Base-by-base conservation (phyloP, 1,139 yeast species). In the Starmera stellimalicola region DNA sequence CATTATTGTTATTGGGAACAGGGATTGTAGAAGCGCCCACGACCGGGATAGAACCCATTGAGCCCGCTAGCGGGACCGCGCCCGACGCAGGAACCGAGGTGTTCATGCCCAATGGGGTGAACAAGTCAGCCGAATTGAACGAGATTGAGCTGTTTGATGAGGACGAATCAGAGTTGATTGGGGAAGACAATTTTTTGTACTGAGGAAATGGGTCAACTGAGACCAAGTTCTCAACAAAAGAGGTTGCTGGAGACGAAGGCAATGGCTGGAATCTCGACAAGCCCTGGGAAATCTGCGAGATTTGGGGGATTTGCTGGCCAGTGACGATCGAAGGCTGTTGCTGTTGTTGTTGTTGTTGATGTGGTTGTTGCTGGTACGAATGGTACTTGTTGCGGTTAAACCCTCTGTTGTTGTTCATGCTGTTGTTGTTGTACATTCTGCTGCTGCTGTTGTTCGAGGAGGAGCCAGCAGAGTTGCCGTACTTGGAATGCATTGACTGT, bases 161-260 rank as follows among this genome's bases (percentile, higher is more conserved):
- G 3, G 38, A 37, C 8, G 42, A 41, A 17, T 43, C 42, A 17
- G 49, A 44, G n/a, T 47, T 43, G 24, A 44, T 41, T 6, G 51
- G 44, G 2, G 48, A 40, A 5, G 50, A 46, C 33, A 48, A 28
- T 30, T 37, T 46, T 19, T 27, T 9, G n/a, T 27, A n/a, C 7
- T 30, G 44, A 29, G 7, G 34, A 26, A 35, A 35, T 4, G 35
- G 35, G 22, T 33, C 36, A 30, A 27, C 22, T 11, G 36, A 33
- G 12, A 33, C 30, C 18, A 38, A 22, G 8, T 39, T 40, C 14
- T 37, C 42, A 15, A 33, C 35, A 25, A 41, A 39, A 32, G 34
- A 38, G 29, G 43, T 50, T 15, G 43, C 43, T 10, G 45, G 38
- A 27, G 39, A 34, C 7, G 47, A 26, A 22, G n/a, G n/a, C n/a